Evolutionary conservation across 768 basidiomycete genomes (phyloP).

Genomic region (Suillus sp.): DNA sequence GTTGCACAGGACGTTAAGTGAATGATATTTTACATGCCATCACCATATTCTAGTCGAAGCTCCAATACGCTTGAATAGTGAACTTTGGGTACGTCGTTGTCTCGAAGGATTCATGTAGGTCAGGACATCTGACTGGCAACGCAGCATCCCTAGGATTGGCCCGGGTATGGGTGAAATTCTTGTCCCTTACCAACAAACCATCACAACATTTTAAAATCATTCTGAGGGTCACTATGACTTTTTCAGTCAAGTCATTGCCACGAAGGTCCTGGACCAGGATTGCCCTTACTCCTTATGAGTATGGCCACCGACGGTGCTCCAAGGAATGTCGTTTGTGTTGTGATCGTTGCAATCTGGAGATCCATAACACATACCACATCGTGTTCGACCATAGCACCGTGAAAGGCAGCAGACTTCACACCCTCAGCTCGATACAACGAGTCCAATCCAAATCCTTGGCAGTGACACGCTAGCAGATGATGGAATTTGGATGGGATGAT

Average conservation of each 20-base stretch:
- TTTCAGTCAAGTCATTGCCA: background rate
- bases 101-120: background rate
- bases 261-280: background rate
- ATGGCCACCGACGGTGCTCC: background rate
- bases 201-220: background rate
- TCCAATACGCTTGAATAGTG: background rate
- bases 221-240: background rate
- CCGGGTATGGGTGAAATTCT: no score
- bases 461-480: background rate
- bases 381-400: background rate
- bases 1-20: background rate
- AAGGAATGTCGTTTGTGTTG: background rate
- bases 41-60: background rate
- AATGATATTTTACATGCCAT: background rate
- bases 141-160: background rate
- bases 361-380: background rate
- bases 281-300: background rate
- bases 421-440: background rate
- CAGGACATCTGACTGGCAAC: background rate
- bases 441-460: background rate
- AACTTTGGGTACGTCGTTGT: background rate
- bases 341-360: background rate
- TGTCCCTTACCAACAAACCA: background rate
- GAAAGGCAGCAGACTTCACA: background rate
- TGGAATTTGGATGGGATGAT: no score